These are phyloP conservation scores for Adansonia rubrostipa DNA, from an alignment of 441 rosid genomes.

Conservation along the genomic window DNA sequence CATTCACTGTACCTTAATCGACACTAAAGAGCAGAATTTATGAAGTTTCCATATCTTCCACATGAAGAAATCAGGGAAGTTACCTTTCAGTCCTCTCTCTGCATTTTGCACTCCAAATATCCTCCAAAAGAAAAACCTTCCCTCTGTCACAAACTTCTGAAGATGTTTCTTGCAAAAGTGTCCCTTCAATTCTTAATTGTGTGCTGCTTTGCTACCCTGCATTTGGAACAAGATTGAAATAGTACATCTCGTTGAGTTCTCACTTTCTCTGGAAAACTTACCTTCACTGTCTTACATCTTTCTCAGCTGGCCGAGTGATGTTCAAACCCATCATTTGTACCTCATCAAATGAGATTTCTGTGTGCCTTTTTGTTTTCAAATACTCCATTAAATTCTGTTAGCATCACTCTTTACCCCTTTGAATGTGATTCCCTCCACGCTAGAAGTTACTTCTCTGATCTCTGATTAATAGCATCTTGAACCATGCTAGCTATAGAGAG, in stretches of 20 bases:
- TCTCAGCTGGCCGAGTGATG: background rate
- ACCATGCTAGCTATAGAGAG: background rate
- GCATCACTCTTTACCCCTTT: background rate
- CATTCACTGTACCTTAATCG: background rate
- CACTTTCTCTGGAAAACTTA: constrained; percentile 5
- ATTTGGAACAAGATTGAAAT: constrained; percentile 11
- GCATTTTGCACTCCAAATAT: constrained; percentile 4
- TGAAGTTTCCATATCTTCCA: constrained; percentile 14
- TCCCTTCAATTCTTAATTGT: constrained; percentile 7
- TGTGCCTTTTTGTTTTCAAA: background rate
- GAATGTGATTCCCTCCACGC: constrained; percentile 1
- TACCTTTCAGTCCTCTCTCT: background rate
- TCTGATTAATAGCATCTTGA: constrained; percentile 1
- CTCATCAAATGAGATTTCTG: background rate
- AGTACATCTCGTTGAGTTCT: background rate
- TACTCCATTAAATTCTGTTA: constrained; percentile 3
- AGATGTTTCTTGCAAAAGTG: constrained; percentile 6
- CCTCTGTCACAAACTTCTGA: constrained; percentile 13
- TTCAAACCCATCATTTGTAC: background rate
- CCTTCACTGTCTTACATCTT: constrained; percentile 11
- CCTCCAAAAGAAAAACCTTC: background rate
- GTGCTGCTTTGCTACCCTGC: background rate
- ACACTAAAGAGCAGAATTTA: constrained; percentile 16
- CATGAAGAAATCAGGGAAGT: background rate
- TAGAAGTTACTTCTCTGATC: background rate